Percentiles rank a stretch among this genome's conserved stretches.
phyloP scores from a whole-genome alignment of 352 stramenopile species.

The Phytopythium ostracodes region DNA sequence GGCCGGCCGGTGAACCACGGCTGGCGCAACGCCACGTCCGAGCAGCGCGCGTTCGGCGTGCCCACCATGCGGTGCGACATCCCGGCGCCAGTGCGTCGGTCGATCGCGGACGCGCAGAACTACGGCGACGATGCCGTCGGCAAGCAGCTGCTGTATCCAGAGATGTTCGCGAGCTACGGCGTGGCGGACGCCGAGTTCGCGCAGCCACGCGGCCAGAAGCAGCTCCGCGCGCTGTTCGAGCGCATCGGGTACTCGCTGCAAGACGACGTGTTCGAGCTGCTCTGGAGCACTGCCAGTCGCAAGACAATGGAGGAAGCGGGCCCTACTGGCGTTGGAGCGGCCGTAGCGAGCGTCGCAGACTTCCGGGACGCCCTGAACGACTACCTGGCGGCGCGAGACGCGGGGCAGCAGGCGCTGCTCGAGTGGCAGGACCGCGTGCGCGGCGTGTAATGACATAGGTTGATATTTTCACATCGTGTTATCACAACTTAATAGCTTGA shows the following conservation, averaged over 20 bases:
- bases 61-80: constrained; percentile 88
- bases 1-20: constrained; percentile 78
- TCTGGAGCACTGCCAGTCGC: constrained; percentile 56
- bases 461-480: too few relatives aligned
- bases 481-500: too few relatives aligned
- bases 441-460: constrained; percentile 10
- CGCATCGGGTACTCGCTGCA: constrained; percentile 60
- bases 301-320: constrained; percentile 36
- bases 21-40: constrained; percentile 75
- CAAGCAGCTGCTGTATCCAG: constrained; percentile 82
- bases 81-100: constrained; percentile 52
- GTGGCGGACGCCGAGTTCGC: constrained; percentile 85
- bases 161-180: constrained; percentile 74
- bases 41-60: constrained; percentile 68
- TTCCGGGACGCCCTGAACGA: constrained; percentile 76
- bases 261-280: constrained; percentile 61
- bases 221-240: constrained; percentile 64
- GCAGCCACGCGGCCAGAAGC: constrained; percentile 46
- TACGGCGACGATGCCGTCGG: constrained; percentile 85
- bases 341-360: constrained; percentile 52
- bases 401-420: constrained; percentile 34
- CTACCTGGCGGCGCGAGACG: constrained; percentile 50
- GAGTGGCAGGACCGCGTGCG: constrained; percentile 46
- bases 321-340: constrained; percentile 32
- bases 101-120: constrained; percentile 89